phyloP scores from a whole-genome alignment of 2,329 filamentous ascomycete genomes.

The Sarocladium brachiariae region DNA sequence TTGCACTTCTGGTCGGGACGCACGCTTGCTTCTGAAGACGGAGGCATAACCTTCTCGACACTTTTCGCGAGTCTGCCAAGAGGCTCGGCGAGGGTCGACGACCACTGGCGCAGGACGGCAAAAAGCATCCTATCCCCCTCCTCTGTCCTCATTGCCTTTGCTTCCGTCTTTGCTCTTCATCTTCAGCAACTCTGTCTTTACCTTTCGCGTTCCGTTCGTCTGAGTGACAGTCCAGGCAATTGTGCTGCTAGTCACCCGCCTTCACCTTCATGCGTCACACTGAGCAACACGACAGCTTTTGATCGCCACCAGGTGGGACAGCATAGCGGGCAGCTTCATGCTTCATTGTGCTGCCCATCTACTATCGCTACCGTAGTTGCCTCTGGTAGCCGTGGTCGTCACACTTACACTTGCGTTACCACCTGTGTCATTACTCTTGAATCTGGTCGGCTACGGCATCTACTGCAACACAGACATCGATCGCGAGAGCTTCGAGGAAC shows the following conservation, averaged over 20 bases:
- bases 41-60: background rate
- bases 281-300: background rate
- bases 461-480: background rate
- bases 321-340: no score
- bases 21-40: background rate
- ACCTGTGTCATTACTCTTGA: background rate
- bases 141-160: background rate
- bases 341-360: no score
- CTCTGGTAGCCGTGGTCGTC: background rate
- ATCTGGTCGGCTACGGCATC: background rate
- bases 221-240: slow-evolving; percentile 4
- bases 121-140: background rate
- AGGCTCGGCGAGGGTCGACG: slow-evolving; percentile 8
- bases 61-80: slow-evolving; percentile 2
- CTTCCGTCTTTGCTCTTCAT: background rate
- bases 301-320: no score
- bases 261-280: background rate
- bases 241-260: background rate
- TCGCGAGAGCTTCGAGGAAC: background rate
- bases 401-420: no score
- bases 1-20: background rate
- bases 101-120: slow-evolving; percentile 6
- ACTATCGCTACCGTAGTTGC: background rate
- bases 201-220: background rate
- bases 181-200: background rate